Evolutionary conservation across 176 grass and related monocot genomes (phyloP).

Genomic region (Ensete ventricosum): DNA sequence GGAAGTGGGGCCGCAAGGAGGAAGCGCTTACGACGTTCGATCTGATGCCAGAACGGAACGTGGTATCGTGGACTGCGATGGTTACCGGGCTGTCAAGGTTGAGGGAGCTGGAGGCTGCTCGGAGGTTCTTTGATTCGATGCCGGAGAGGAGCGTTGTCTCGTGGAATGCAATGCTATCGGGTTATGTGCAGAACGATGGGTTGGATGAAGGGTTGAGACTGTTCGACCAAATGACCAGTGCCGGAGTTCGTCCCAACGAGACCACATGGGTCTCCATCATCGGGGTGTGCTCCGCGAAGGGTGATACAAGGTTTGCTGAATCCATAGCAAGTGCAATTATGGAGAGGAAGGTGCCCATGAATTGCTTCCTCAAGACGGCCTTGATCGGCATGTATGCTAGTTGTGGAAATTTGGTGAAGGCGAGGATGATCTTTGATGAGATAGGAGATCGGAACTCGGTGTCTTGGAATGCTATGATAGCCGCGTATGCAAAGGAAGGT

Average conservation of each 20-base stretch:
- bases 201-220: constrained; percentile 1
- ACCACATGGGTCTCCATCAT: constrained; percentile 16
- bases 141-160: constrained; percentile 12
- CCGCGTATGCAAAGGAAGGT: constrained; percentile 17
- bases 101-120: constrained; percentile 7
- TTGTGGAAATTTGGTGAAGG: constrained; percentile 2
- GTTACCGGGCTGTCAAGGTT: constrained; percentile 9
- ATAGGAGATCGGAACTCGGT: neutral
- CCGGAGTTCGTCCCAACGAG: constrained; percentile 4
- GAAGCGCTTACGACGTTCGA: constrained; percentile 5
- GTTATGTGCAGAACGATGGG: constrained; percentile 5
- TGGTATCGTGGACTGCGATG: constrained; percentile 21
- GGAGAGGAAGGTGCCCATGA: neutral
- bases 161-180: constrained; percentile 23
- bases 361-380: constrained; percentile 15
- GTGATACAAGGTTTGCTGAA: constrained; percentile 13
- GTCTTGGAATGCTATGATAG: constrained; percentile 16
- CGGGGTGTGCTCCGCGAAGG: neutral
- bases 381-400: constrained; percentile 17
- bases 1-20: constrained; percentile 12
- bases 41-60: neutral
- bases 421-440: constrained; percentile 11
- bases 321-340: neutral
- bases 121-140: constrained; percentile 12
- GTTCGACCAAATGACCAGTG: constrained; percentile 1